Evolutionary conservation across 192 early-diverging fungal genomes (phyloP).

Genomic region (Geranomyces variabilis): DNA sequence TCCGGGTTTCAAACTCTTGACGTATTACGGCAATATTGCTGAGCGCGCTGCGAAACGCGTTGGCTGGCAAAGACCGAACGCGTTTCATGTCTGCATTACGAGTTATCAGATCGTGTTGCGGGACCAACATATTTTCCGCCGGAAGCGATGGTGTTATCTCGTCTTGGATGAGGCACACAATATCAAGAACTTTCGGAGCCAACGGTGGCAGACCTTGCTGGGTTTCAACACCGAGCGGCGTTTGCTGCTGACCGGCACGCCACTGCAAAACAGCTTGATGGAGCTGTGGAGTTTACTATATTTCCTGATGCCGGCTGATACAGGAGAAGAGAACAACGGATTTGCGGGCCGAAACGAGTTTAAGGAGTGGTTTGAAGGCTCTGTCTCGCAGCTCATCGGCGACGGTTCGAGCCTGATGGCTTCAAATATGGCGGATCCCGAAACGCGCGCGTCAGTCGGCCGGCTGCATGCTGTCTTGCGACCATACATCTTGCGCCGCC

Average conservation of each 20-base stretch:
- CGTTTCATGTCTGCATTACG: conserved; percentile 88
- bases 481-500: conserved; percentile 90
- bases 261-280: conserved; percentile 95
- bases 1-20: conserved; percentile 78
- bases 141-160: conserved; percentile 93
- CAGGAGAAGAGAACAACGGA: conserved; percentile 1
- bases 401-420: conserved; percentile 7
- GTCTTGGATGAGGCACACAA: conserved; percentile 93
- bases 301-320: conserved; percentile 87
- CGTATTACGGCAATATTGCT: conserved; percentile 85
- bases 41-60: conserved; percentile 69
- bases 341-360: conserved; percentile 92
- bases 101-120: conserved; percentile 85
- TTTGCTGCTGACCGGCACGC: conserved; percentile 88
- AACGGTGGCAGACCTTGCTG: conserved; percentile 84
- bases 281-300: conserved; percentile 93
- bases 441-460: conserved; percentile 78
- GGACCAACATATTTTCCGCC: conserved; percentile 79
- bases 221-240: conserved; percentile 86
- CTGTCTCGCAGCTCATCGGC: conserved; percentile 82
- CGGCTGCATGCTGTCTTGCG: conserved; percentile 88
- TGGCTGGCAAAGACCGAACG: conserved; percentile 28
- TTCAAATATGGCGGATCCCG: conserved; percentile 55
- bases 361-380: conserved; percentile 91
- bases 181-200: conserved; percentile 77